Conservation (phyloP, 164 flowering plant species). For the Warburgia ugandensis region DNA sequence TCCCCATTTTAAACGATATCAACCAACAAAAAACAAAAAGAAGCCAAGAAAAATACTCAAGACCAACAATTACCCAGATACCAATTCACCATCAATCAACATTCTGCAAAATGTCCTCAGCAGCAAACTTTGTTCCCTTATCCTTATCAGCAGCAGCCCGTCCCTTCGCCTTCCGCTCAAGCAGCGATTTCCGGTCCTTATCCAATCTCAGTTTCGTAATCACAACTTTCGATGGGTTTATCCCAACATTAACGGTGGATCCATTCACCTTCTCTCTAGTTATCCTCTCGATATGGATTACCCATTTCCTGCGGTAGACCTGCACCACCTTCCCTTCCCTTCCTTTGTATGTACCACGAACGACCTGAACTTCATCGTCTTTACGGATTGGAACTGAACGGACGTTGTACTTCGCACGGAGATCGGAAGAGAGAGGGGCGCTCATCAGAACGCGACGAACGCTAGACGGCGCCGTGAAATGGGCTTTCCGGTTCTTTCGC, state of each 20-base stretch:
- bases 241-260: constrained; percentile 74
- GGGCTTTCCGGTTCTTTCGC: constrained; percentile 11
- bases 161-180: constrained; percentile 73
- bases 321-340: constrained; percentile 78
- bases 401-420: constrained; percentile 21
- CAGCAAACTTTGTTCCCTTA: constrained; percentile 63
- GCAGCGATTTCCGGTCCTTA: constrained; percentile 65
- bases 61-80: too few species aligned
- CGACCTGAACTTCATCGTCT: constrained; percentile 83
- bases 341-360: constrained; percentile 72
- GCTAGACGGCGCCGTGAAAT: constrained; percentile 13
- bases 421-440: constrained; percentile 23
- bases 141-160: constrained; percentile 70
- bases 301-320: constrained; percentile 78
- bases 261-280: constrained; percentile 85
- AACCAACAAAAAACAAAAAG: too few species aligned
- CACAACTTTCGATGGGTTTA: constrained; percentile 63
- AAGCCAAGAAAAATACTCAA: too few species aligned
- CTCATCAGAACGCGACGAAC: constrained; percentile 11
- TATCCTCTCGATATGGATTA: constrained; percentile 74
- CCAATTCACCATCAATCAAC: too few species aligned
- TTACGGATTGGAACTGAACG: constrained; percentile 74
- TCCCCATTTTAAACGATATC: too few species aligned
- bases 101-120: not conserved
- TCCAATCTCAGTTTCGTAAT: constrained; percentile 71